These are phyloP conservation scores for Aspergillus costaricaensis DNA, from an alignment of 2,329 filamentous ascomycete species.

Conservation along the genomic window DNA sequence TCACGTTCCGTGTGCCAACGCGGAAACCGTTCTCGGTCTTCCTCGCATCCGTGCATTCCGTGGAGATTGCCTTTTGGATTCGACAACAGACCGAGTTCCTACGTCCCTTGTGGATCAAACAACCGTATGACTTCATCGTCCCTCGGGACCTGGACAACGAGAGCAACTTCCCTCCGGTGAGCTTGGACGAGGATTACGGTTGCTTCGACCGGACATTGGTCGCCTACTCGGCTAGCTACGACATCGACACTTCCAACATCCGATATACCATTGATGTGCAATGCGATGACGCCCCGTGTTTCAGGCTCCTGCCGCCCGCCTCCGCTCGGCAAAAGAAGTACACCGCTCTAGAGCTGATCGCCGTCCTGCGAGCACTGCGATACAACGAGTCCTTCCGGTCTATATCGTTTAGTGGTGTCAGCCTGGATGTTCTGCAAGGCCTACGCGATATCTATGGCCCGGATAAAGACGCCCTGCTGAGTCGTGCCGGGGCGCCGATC, in stretches of 20 bases:
- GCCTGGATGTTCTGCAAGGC: conserved; percentile 65
- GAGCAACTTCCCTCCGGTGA: conserved; percentile 48
- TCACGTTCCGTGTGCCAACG: conserved; percentile 64
- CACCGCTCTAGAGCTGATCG: conserved; percentile 63
- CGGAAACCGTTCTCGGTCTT: conserved; percentile 58
- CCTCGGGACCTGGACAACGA: conserved; percentile 58
- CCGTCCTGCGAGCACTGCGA: conserved; percentile 67
- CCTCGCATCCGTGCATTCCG: conserved; percentile 64
- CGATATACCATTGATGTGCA: conserved; percentile 62
- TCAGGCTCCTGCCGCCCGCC: conserved; percentile 62
- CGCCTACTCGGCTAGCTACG: conserved; percentile 70
- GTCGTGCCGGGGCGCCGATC: conserved; percentile 59
- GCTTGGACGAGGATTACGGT: conserved; percentile 60
- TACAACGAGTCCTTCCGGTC: conserved; percentile 70
- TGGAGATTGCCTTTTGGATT: conserved; percentile 65
- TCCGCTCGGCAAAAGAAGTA: conserved; percentile 55
- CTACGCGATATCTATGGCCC: conserved; percentile 60
- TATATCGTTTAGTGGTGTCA: conserved; percentile 67
- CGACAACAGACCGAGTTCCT: conserved; percentile 63
- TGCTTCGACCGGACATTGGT: conserved; percentile 68
- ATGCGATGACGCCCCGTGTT: conserved; percentile 68
- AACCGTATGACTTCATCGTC: conserved; percentile 64
- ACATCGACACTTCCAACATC: conserved; percentile 67
- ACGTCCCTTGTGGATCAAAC: conserved; percentile 65
- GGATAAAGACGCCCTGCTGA: conserved; percentile 64